These are phyloP conservation scores for Rhodamnia argentea DNA, from an alignment of 345 rosid species.

Conservation along the genomic window DNA sequence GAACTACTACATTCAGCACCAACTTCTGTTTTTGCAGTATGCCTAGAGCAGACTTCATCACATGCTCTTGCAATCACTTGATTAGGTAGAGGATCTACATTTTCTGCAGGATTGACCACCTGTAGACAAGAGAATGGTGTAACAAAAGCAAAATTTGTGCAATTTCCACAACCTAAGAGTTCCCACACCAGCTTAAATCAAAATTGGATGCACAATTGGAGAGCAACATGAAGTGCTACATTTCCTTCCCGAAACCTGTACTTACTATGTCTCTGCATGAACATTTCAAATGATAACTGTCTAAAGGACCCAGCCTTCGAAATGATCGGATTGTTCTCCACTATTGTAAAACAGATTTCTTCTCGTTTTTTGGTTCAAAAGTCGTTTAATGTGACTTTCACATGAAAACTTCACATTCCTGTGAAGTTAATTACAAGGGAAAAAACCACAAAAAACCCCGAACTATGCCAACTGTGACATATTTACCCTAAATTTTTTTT, in stretches of 20 bases:
- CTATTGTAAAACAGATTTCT: neutral
- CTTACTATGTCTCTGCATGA: neutral
- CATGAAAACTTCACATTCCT: neutral
- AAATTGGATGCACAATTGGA: neutral
- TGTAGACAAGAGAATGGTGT: conserved; percentile 13
- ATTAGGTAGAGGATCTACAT: conserved; percentile 55
- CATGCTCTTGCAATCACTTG: conserved; percentile 49
- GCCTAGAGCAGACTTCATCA: conserved; percentile 39
- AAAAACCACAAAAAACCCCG: too few species aligned
- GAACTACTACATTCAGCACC: conserved; percentile 1
- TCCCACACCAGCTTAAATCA: neutral
- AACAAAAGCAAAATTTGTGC: neutral
- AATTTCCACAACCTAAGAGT: neutral
- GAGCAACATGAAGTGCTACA: neutral
- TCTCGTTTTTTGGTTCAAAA: neutral
- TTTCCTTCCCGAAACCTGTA: neutral
- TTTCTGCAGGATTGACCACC: conserved; percentile 73
- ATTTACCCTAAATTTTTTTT: too few species aligned
- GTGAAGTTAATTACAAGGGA: neutral
- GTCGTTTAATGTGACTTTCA: neutral
- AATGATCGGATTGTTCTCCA: neutral
- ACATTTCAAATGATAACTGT: neutral
- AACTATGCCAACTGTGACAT: too few species aligned
- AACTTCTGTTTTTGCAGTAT: conserved; percentile 8
- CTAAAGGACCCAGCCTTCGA: neutral